These are phyloP conservation scores for Fomitopsis pulvina DNA, from an alignment of 768 basidiomycete genomes.

Conservation along the genomic window DNA sequence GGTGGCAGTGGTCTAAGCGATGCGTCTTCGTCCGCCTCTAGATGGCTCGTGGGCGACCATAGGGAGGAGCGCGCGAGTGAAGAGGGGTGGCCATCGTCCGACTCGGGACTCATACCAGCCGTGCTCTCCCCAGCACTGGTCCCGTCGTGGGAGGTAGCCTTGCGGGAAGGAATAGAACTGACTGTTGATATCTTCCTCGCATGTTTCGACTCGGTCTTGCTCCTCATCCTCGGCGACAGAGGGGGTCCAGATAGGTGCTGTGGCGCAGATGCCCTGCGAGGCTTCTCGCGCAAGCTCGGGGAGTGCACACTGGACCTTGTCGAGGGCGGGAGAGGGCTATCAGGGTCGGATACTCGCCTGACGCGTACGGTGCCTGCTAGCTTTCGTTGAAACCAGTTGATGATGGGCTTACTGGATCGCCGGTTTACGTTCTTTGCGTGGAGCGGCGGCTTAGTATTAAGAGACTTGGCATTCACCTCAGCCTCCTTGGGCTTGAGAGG, in stretches of 20 bases:
- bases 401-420: conserved; percentile 76
- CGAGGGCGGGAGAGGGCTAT: conserved; percentile 18
- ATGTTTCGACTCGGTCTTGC: conserved; percentile 15
- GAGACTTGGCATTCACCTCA: conserved; percentile 1
- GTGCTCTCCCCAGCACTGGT: conserved; percentile 36
- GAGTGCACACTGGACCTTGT: conserved; percentile 9
- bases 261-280: conserved; percentile 20
- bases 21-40: conserved; percentile 93
- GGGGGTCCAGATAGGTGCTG: conserved; percentile 14
- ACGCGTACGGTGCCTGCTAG: conserved; percentile 60
- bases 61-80: conserved; percentile 66
- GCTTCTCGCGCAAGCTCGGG: conserved; percentile 17
- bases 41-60: conserved; percentile 70
- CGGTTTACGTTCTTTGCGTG: conserved; percentile 53
- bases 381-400: conserved; percentile 88
- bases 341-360: conserved; percentile 37
- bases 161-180: conserved; percentile 13
- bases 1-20: conserved; percentile 88
- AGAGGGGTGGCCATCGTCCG: conserved; percentile 46
- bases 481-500: conserved; percentile 2
- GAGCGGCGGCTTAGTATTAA: neutral
- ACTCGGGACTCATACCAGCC: conserved; percentile 30
- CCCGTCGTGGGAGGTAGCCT: conserved; percentile 57
- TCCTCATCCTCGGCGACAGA: conserved; percentile 15
- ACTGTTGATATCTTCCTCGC: conserved; percentile 11